Conservation (phyloP, 306 rosid species). For the Ceratonia siliqua region DNA sequence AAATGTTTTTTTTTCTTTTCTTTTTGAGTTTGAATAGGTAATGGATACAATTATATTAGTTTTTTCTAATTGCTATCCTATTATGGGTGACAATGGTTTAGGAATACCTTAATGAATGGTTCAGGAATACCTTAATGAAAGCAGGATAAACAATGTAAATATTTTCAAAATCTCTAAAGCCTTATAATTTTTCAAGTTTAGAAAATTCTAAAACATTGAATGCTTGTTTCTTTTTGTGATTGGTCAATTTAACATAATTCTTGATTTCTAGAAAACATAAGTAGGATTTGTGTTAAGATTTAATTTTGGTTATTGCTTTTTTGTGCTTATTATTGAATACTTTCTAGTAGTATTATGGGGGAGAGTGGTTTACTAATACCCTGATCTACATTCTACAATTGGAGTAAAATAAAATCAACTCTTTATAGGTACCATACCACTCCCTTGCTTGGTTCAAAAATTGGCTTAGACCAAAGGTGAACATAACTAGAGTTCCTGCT, state of each 20-base stretch:
- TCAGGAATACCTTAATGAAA: background rate
- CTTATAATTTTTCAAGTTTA: background rate
- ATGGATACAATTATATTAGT: background rate
- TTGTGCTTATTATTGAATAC: slow-evolving; percentile 27
- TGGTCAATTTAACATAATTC: background rate
- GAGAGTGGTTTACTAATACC: slow-evolving; percentile 1
- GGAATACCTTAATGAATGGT: background rate
- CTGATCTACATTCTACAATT: slow-evolving; percentile 14
- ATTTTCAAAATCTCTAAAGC: background rate
- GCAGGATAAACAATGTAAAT: background rate
- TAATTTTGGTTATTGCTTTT: slow-evolving; percentile 20
- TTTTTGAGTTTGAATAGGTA: background rate
- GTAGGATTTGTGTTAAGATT: background rate
- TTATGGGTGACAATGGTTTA: background rate
- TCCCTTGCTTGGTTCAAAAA: slow-evolving; percentile 97
- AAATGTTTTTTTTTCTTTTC: background rate
- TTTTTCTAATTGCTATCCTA: background rate
- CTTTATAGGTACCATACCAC: slow-evolving; percentile 82
- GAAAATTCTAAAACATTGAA: slow-evolving; percentile 19
- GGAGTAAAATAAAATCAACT: slow-evolving; percentile 22
- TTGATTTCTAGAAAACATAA: slow-evolving; percentile 15
- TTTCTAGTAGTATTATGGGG: slow-evolving; percentile 23
- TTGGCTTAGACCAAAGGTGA: slow-evolving; percentile 95
- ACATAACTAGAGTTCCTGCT: slow-evolving; percentile 89
- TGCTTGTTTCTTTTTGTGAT: background rate